phyloP scores from a whole-genome alignment of 306 rosid genomes.

The Quercus parvula region DNA sequence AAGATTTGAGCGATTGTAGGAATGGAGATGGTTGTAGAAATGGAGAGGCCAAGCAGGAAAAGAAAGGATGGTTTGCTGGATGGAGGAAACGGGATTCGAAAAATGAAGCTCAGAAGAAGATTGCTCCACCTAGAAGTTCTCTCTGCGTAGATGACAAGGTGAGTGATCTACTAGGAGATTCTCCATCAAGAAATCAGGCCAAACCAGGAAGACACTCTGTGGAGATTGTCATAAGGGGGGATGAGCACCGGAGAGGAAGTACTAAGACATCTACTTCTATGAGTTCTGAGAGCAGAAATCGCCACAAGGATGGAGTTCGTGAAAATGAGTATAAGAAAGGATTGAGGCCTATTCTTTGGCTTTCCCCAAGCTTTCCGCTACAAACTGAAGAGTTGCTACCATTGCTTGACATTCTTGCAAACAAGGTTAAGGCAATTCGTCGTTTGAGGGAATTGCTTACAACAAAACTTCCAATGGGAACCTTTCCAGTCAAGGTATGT shows the following conservation, averaged over 20 bases:
- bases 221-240: conserved; percentile 61
- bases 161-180: conserved; percentile 78
- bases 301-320: conserved; percentile 65
- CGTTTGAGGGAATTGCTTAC: conserved; percentile 97
- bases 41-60: conserved; percentile 74
- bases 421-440: conserved; percentile 96
- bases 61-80: conserved; percentile 97
- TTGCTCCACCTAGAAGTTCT: conserved; percentile 80
- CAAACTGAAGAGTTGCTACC: conserved; percentile 87
- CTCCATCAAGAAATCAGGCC: conserved; percentile 60
- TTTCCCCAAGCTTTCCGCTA: conserved; percentile 84
- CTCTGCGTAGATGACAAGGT: conserved; percentile 82
- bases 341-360: conserved; percentile 95
- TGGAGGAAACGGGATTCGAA: conserved; percentile 87
- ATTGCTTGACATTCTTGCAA: conserved; percentile 93
- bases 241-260: conserved; percentile 71
- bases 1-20: conserved; percentile 44
- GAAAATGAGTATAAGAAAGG: conserved; percentile 97
- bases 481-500: conserved; percentile 96
- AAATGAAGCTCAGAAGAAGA: conserved; percentile 52
- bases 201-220: conserved; percentile 82
- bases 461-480: conserved; percentile 93
- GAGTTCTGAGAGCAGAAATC: conserved; percentile 57
- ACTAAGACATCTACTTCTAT: conserved; percentile 38
- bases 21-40: conserved; percentile 53